Evolutionary conservation across 805 yeast species (phyloP).

Genomic region (Brettanomyces custersianus): DNA sequence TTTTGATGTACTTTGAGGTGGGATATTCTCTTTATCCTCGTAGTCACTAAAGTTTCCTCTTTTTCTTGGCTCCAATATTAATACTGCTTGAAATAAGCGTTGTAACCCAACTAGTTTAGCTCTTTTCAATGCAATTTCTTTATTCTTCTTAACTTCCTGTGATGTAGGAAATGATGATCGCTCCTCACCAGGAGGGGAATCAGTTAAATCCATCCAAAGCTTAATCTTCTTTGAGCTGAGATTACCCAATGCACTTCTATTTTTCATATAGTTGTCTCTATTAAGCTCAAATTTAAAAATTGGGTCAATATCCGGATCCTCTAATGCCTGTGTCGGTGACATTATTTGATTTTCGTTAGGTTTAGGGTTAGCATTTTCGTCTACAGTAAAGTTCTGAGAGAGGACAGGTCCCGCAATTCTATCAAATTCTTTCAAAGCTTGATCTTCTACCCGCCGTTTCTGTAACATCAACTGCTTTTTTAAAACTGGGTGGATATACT

Average conservation of each 20-base stretch:
- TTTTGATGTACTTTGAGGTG: neutral
- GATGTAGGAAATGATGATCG: constrained; percentile 51
- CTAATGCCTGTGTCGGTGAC: constrained; percentile 15
- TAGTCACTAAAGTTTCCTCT: neutral
- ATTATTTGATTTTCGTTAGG: constrained; percentile 14
- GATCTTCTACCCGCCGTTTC: constrained; percentile 11
- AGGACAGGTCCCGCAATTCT: constrained; percentile 13
- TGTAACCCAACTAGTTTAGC: constrained; percentile 31
- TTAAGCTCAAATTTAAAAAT: constrained; percentile 21
- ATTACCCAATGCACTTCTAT: constrained; percentile 6
- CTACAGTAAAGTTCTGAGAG: neutral
- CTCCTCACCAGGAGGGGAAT: constrained; percentile 50
- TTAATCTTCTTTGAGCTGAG: constrained; percentile 17
- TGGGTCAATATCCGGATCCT: constrained; percentile 16
- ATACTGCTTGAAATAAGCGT: constrained; percentile 35
- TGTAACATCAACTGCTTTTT: constrained; percentile 16
- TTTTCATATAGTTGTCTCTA: constrained; percentile 10
- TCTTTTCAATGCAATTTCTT: constrained; percentile 16
- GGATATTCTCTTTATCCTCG: constrained; percentile 1
- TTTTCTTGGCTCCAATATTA: constrained; percentile 16
- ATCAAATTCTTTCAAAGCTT: constrained; percentile 17
- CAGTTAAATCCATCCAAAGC: constrained; percentile 23
- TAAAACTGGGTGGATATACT: constrained; percentile 16
- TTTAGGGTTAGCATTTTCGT: neutral
- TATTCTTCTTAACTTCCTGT: constrained; percentile 37